Conservation (phyloP, 805 yeast genomes). For the Monosporozyma servazzii region DNA sequence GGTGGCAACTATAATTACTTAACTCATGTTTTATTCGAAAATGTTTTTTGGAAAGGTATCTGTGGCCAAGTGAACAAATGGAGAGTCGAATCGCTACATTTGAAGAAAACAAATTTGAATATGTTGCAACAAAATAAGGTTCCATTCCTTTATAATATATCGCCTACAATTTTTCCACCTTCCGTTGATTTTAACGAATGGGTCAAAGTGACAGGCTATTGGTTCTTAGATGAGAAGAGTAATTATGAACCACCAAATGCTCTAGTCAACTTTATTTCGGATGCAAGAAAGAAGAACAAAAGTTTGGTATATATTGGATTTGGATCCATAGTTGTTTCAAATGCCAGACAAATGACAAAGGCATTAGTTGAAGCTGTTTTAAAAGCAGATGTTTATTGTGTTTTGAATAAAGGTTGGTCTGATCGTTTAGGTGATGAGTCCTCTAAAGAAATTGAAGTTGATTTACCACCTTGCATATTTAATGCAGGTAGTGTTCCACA, state of each 20-base stretch:
- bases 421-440: slow-evolving; percentile 46
- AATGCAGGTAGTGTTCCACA: slow-evolving; percentile 75
- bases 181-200: slow-evolving; percentile 90
- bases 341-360: slow-evolving; percentile 67
- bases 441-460: slow-evolving; percentile 30
- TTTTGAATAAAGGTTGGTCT: slow-evolving; percentile 92
- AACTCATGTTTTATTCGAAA: slow-evolving; percentile 89
- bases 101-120: slow-evolving; percentile 63
- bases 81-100: slow-evolving; percentile 59
- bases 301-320: slow-evolving; percentile 87
- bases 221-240: slow-evolving; percentile 72
- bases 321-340: slow-evolving; percentile 86
- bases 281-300: slow-evolving; percentile 51
- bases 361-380: slow-evolving; percentile 73
- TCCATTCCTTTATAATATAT: slow-evolving; percentile 83
- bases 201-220: slow-evolving; percentile 93
- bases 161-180: slow-evolving; percentile 85
- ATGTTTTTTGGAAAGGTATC: slow-evolving; percentile 87
- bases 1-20: slow-evolving; percentile 90
- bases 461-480: slow-evolving; percentile 57
- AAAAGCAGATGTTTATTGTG: slow-evolving; percentile 75
- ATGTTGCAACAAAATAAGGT: slow-evolving; percentile 65
- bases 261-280: slow-evolving; percentile 47
- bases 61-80: slow-evolving; percentile 79
- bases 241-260: slow-evolving; percentile 52